phyloP scores from a whole-genome alignment of 495 filamentous ascomycete species.

The Terfezia claveryi region DNA sequence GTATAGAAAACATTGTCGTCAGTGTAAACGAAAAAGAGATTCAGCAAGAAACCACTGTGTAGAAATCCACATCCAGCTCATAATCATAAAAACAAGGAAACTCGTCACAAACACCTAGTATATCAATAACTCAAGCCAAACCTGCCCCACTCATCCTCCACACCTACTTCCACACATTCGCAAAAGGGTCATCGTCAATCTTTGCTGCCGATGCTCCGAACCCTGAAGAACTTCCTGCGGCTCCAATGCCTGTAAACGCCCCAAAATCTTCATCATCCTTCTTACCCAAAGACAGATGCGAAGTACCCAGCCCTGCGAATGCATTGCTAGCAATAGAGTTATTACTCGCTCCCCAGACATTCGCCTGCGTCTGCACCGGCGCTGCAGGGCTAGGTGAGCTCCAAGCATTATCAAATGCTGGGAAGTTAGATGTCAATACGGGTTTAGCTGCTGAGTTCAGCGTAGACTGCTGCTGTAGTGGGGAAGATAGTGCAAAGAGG shows the following conservation, averaged over 20 bases:
- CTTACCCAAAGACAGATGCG: neutral
- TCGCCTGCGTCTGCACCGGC: neutral
- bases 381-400: conserved; percentile 17
- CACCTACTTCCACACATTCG: conserved; percentile 19
- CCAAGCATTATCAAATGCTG: conserved; percentile 28
- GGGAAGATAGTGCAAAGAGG: conserved; percentile 59
- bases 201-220: conserved; percentile 3
- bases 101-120: no score
- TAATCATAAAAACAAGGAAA: no score
- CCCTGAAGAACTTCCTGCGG: conserved; percentile 4
- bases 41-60: no score
- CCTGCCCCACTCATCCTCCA: neutral
- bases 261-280: conserved; percentile 19
- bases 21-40: no score
- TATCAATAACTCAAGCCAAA: no score
- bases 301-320: neutral
- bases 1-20: no score
- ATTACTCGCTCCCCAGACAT: neutral
- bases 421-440: conserved; percentile 16
- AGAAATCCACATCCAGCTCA: no score
- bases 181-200: conserved; percentile 17
- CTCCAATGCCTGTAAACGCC: conserved; percentile 10
- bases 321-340: neutral
- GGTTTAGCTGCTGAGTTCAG: conserved; percentile 25
- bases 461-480: conserved; percentile 27